Conservation (phyloP, 257 asterid genomes). For the Solanum tacnaense region DNA sequence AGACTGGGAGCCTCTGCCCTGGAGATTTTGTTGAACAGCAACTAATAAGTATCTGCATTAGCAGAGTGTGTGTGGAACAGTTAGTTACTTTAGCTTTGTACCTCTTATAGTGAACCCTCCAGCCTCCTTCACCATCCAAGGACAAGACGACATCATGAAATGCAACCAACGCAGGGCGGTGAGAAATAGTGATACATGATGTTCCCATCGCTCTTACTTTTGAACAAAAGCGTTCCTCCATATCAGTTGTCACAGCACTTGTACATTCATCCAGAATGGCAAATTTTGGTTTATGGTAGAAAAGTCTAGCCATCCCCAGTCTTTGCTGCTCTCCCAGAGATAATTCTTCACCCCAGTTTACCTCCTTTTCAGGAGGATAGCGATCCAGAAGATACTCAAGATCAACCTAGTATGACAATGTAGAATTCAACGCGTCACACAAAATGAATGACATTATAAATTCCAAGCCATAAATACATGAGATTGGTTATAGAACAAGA, state of each 20-base stretch:
- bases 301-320: slow-evolving; percentile 99
- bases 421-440: neutral
- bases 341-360: slow-evolving; percentile 97
- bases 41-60: slow-evolving; percentile 5
- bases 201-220: slow-evolving; percentile 99
- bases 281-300: slow-evolving; percentile 94
- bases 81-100: slow-evolving; percentile 11
- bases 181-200: slow-evolving; percentile 94
- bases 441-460: neutral
- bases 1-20: slow-evolving; percentile 59
- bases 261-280: slow-evolving; percentile 98
- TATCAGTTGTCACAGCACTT: slow-evolving; percentile 98
- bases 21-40: slow-evolving; percentile 11
- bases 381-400: slow-evolving; percentile 95
- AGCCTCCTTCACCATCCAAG: slow-evolving; percentile 99
- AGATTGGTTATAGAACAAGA: neutral
- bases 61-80: neutral
- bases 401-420: slow-evolving; percentile 56
- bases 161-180: slow-evolving; percentile 98
- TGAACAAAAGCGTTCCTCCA: slow-evolving; percentile 97
- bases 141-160: slow-evolving; percentile 96
- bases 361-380: slow-evolving; percentile 90
- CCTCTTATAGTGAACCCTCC: slow-evolving; percentile 85
- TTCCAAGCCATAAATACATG: neutral
- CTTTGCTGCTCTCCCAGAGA: slow-evolving; percentile 99